Conservation (phyloP, 1,139 yeast genomes). For the Candida sp. region DNA sequence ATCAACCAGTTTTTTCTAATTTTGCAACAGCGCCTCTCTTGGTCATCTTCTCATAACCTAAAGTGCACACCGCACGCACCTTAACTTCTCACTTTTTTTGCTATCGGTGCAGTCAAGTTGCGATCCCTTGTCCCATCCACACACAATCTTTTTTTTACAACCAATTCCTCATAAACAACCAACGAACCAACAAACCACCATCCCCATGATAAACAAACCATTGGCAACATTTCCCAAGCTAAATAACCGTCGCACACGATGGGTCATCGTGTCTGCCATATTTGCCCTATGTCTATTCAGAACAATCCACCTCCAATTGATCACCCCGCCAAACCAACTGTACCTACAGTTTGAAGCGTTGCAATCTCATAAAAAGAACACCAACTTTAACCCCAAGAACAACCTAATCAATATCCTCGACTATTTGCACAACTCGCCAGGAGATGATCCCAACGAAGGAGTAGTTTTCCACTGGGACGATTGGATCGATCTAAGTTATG, state of each 20-base stretch:
- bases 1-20: too few species aligned
- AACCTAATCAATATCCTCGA: slow-evolving; percentile 25
- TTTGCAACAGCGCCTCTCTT: too few species aligned
- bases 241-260: slow-evolving; percentile 1
- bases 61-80: neutral
- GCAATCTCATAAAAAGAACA: slow-evolving; percentile 22
- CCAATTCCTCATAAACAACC: neutral
- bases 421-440: slow-evolving; percentile 13
- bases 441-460: slow-evolving; percentile 14
- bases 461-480: slow-evolving; percentile 49
- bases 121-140: neutral
- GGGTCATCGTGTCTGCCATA: slow-evolving; percentile 8
- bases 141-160: neutral
- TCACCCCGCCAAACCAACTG: slow-evolving; percentile 25
- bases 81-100: neutral
- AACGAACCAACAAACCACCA: neutral
- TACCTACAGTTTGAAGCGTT: slow-evolving; percentile 27
- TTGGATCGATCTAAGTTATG: slow-evolving; percentile 40
- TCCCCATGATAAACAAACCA: slow-evolving; percentile 1
- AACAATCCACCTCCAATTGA: slow-evolving; percentile 14
- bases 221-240: slow-evolving; percentile 2
- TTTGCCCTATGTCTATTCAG: slow-evolving; percentile 18
- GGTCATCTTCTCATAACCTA: neutral
- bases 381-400: slow-evolving; percentile 32
- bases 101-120: neutral